These are phyloP conservation scores for Dictyostelium capitatum DNA, from an alignment of 78 protist species.

Conservation along the genomic window DNA sequence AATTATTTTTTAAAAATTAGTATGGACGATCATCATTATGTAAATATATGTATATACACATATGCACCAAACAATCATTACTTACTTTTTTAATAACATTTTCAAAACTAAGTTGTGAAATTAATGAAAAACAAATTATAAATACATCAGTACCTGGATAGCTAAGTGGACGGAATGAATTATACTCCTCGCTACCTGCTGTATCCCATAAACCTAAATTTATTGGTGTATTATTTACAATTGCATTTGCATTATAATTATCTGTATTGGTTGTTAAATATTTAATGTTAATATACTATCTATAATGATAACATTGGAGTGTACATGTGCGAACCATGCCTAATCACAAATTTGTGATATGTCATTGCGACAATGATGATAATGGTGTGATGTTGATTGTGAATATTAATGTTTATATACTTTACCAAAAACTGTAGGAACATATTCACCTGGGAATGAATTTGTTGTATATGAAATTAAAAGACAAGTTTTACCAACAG, in stretches of 20 bases:
- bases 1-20: not conserved
- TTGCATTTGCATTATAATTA: constrained; percentile 87
- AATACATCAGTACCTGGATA: constrained; percentile 89
- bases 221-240: constrained; percentile 82
- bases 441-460: constrained; percentile 84
- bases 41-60: not conserved
- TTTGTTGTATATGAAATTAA: constrained; percentile 79
- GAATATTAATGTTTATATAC: not conserved
- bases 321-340: not conserved
- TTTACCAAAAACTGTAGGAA: constrained; percentile 86
- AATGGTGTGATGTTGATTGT: not conserved
- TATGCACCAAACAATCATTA: not conserved
- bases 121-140: constrained; percentile 72
- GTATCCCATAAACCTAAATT: constrained; percentile 86
- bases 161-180: constrained; percentile 79
- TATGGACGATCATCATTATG: not conserved
- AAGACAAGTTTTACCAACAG: constrained; percentile 84
- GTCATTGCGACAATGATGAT: too few relatives aligned
- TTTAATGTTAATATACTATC: not conserved
- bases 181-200: constrained; percentile 86
- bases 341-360: not conserved
- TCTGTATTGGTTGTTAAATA: not conserved
- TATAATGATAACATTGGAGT: not conserved
- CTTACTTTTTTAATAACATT: constrained; percentile 70
- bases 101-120: constrained; percentile 66